Evolutionary conservation across 208 protist genomes (phyloP).

Genomic region (Acanthamoeba sp.): DNA sequence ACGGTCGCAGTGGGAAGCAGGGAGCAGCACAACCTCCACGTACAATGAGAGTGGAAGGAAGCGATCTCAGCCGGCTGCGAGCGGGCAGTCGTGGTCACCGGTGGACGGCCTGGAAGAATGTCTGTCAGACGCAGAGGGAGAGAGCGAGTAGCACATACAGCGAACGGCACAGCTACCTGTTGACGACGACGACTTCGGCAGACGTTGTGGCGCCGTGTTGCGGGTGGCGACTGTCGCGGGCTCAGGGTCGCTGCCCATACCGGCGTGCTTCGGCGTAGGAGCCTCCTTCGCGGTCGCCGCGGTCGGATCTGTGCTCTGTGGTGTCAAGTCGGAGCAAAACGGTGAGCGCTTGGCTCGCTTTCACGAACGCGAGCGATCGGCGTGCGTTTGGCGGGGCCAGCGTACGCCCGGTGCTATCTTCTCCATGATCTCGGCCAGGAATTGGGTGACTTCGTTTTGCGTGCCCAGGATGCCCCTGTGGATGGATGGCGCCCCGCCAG

Average conservation of each 20-base stretch:
- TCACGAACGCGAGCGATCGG: no score
- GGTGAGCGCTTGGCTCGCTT: no score
- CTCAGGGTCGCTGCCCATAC: background rate
- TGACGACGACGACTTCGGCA: background rate
- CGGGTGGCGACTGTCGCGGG: background rate
- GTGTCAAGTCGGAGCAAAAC: background rate
- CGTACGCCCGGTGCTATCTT: conserved; percentile 29
- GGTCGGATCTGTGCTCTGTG: background rate
- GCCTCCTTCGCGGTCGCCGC: background rate
- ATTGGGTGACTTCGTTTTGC: conserved; percentile 1
- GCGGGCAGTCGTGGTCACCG: background rate
- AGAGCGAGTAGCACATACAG: no score
- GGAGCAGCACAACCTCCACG: background rate
- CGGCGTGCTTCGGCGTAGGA: background rate
- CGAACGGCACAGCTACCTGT: no score
- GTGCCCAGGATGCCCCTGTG: conserved; percentile 10
- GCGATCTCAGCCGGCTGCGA: background rate
- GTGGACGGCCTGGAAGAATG: background rate
- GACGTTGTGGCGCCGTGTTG: background rate
- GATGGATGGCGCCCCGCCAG: background rate
- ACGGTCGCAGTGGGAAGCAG: background rate
- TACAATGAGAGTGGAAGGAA: conserved; percentile 25
- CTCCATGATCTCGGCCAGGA: conserved; percentile 68
- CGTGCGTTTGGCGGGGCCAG: no score
- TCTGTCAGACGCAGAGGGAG: no score